These are phyloP conservation scores for Talaromyces sp. DNA, from an alignment of 2,329 filamentous ascomycete genomes.

Conservation along the genomic window DNA sequence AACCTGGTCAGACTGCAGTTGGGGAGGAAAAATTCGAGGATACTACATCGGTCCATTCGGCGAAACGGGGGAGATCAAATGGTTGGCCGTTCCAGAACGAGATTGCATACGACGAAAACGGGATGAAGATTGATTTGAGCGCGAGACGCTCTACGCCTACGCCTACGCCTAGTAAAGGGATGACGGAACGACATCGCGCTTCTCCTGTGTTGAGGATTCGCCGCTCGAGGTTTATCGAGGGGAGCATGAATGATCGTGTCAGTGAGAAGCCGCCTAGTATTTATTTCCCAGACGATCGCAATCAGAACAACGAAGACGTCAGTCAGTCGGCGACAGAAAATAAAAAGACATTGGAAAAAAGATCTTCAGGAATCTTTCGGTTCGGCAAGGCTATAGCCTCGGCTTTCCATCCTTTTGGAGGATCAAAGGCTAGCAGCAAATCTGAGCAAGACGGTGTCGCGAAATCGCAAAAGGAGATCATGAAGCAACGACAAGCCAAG, in stretches of 20 bases:
- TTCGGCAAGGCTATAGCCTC: slow-evolving; percentile 53
- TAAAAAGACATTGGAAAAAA: slow-evolving; percentile 23
- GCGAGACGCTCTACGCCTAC: slow-evolving; percentile 7
- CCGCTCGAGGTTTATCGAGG: slow-evolving; percentile 67
- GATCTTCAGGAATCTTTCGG: slow-evolving; percentile 47
- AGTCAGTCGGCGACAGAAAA: slow-evolving; percentile 11
- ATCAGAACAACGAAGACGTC: slow-evolving; percentile 18
- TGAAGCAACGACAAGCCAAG: slow-evolving; percentile 40
- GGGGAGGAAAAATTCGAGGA: neutral
- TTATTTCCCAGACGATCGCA: slow-evolving; percentile 49
- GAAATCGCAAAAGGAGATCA: slow-evolving; percentile 39
- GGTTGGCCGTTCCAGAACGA: slow-evolving; percentile 39
- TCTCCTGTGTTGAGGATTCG: slow-evolving; percentile 35
- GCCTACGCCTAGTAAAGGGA: too few relatives aligned
- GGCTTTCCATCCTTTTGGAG: slow-evolving; percentile 50
- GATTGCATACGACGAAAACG: slow-evolving; percentile 16
- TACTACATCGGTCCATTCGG: slow-evolving; percentile 23
- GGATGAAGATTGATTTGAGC: slow-evolving; percentile 14
- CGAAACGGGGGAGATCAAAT: slow-evolving; percentile 41
- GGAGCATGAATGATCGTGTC: slow-evolving; percentile 77
- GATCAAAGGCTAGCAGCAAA: slow-evolving; percentile 38
- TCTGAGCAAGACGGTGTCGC: slow-evolving; percentile 32
- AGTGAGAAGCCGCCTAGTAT: slow-evolving; percentile 65
- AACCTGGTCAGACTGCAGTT: neutral
- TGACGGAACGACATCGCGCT: too few relatives aligned